Evolutionary conservation across 2,329 filamentous ascomycete genomes (phyloP), one percentile per base, ranked within the genome.

Genomic region (Pseudohalonectria lignicola): DNA sequence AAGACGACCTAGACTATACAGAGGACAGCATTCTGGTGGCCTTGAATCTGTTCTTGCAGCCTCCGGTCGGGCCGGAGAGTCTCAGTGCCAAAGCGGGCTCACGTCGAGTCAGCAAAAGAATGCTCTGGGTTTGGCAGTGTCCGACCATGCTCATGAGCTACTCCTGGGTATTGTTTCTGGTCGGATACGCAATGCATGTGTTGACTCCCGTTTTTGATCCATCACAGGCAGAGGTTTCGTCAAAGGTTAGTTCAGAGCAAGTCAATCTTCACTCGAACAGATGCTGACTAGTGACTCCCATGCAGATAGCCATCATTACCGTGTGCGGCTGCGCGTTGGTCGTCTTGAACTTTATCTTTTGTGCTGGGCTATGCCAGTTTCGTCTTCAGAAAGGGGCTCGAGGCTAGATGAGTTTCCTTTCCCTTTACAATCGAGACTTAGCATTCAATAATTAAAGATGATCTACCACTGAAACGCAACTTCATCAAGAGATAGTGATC

Each of bases 61-160:
- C 37, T 7, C 20, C 31, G 10, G 19, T 34, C 25, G 15, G 12
- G n/a, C n/a, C n/a, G 30, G 15, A 12, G 5, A 15, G n/a, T 15
- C 18, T 6, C 18, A 25, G 21, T 16, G 21, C 29, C 37, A 34
- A 26, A 11, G 8, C 28, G 9, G 12, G 23, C 15, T 8, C 8
- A 12, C 31, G 37, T 17, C 30, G 36, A 15, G 29, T 39, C 18
- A 39, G 37, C 31, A 39, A 17, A 31, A 39, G 37, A 31, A 39
- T 39, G 37, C 20, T 39, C 29, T 39, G 31, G 29, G 5, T 39
- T 7, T 39, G 37, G 37, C 37, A 39, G 25, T 33, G 31, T 26
- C 37, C 37, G 10, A 34, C 31, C 3, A 39, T 39, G 37, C 37
- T 39, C n/a, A 39, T 39, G 37, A 31, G 31, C 31, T 39, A 39